Percentiles rank a stretch among this genome's conserved stretches.
Evolutionary conservation across 2,329 filamentous ascomycete genomes (phyloP).

Genomic region (Colletotrichum magnum): DNA sequence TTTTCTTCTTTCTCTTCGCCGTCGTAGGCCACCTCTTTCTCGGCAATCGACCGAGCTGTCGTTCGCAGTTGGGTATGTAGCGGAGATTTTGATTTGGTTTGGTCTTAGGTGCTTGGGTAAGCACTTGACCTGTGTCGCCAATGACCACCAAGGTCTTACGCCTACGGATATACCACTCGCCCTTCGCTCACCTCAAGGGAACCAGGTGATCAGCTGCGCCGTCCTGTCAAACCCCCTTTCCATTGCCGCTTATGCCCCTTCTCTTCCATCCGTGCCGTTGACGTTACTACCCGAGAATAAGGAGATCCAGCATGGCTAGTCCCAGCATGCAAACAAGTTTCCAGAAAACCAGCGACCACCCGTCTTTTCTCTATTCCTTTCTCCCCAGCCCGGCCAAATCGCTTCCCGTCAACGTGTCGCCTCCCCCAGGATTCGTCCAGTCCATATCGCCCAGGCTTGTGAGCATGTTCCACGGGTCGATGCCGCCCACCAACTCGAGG

Average conservation of each 20-base stretch:
- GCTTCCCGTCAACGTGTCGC: neutral
- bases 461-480: slow-evolving; percentile 38
- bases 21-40: too few species aligned
- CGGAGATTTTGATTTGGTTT: neutral
- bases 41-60: too few species aligned
- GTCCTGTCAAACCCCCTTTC: neutral
- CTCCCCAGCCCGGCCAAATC: neutral
- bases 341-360: neutral
- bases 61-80: too few species aligned
- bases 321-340: neutral
- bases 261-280: neutral
- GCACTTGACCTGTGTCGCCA: too few species aligned
- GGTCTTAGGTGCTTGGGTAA: neutral
- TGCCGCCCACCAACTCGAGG: slow-evolving; percentile 21
- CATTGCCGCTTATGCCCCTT: neutral
- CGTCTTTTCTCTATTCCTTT: slow-evolving; percentile 1
- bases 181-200: too few species aligned
- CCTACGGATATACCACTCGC: too few species aligned
- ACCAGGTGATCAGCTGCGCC: too few species aligned
- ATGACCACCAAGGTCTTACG: too few species aligned
- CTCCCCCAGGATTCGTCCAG: slow-evolving; percentile 20
- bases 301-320: neutral
- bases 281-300: neutral
- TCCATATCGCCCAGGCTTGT: slow-evolving; percentile 28
- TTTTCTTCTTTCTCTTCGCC: neutral